Percentiles rank a stretch among this genome's conserved stretches.
Conservation (phyloP, 2,329 filamentous ascomycete genomes). For the Claviceps sp. region DNA sequence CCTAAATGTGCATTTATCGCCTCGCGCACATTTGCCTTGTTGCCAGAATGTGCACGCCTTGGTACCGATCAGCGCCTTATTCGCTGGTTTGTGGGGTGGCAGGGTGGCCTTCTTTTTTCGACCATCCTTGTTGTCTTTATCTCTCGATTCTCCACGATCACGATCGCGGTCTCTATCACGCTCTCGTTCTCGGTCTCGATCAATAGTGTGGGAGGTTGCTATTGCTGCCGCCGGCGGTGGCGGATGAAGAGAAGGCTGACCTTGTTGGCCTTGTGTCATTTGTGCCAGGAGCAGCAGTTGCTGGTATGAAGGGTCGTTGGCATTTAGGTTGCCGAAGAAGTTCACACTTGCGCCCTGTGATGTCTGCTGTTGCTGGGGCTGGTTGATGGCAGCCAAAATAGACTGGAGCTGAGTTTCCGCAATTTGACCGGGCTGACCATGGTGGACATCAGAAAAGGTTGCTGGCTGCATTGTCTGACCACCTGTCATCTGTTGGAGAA, state of each 20-base stretch:
- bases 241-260: conserved; percentile 11
- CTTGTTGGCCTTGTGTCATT: conserved; percentile 21
- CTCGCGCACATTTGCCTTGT: conserved; percentile 59
- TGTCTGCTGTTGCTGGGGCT: conserved; percentile 12
- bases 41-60: conserved; percentile 59
- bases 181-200: conserved; percentile 4
- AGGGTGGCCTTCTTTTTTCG: conserved; percentile 28
- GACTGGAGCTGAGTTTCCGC: conserved; percentile 29
- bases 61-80: conserved; percentile 48
- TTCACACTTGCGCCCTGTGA: conserved; percentile 10
- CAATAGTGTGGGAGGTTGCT: neutral
- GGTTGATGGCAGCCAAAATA: conserved; percentile 29
- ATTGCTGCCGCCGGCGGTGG: conserved; percentile 5
- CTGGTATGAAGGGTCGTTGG: conserved; percentile 27
- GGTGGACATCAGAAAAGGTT: conserved; percentile 5
- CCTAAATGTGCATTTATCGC: conserved; percentile 60
- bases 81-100: conserved; percentile 30
- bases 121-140: conserved; percentile 23
- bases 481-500: conserved; percentile 27
- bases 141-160: conserved; percentile 19
- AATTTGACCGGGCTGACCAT: conserved; percentile 15
- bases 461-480: conserved; percentile 16
- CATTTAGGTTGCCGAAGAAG: conserved; percentile 17
- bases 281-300: conserved; percentile 26
- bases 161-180: conserved; percentile 18